A percentile compares a stretch with the other conserved stretches of the same genome.
Conservation (phyloP, 1,139 yeast genomes). For the Yamadazyma oceani region DNA sequence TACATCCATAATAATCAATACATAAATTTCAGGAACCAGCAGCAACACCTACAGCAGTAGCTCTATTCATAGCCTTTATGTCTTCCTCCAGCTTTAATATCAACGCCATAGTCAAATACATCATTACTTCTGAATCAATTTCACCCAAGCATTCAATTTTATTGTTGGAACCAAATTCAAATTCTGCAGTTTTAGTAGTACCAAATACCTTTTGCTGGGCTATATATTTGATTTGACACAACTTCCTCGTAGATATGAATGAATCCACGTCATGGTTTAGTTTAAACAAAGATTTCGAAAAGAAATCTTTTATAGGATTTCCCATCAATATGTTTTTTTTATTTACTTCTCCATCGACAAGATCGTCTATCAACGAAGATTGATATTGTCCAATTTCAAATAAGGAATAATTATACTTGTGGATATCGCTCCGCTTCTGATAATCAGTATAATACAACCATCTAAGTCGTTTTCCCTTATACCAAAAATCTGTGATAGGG, state of each 20-base stretch:
- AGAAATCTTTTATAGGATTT: background rate
- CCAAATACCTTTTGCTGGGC: background rate
- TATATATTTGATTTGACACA: slow-evolving; percentile 1
- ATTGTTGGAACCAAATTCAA: slow-evolving; percentile 2
- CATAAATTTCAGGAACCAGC: too few relatives aligned
- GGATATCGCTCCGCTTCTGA: background rate
- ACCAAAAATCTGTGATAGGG: slow-evolving; percentile 8
- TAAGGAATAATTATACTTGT: slow-evolving; percentile 4
- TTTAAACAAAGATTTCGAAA: background rate
- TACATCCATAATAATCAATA: too few relatives aligned
- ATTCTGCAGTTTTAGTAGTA: background rate
- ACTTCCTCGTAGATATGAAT: slow-evolving; percentile 2
- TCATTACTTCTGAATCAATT: background rate
- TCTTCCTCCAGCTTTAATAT: slow-evolving; percentile 3
- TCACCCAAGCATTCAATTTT: background rate
- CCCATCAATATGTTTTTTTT: slow-evolving; percentile 3
- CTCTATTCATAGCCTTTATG: background rate
- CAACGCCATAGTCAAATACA: slow-evolving; percentile 3
- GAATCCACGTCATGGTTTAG: background rate
- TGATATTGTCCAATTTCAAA: slow-evolving; percentile 5
- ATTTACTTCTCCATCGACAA: slow-evolving; percentile 3
- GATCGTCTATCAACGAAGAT: slow-evolving; percentile 4
- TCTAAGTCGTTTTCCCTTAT: slow-evolving; percentile 5
- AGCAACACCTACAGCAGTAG: background rate
- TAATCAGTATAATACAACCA: slow-evolving; percentile 5